Percentiles rank a stretch among this genome's conserved stretches.
Conservation (phyloP, 2,329 filamentous ascomycete species). For the Ophiosphaerella korrae region DNA sequence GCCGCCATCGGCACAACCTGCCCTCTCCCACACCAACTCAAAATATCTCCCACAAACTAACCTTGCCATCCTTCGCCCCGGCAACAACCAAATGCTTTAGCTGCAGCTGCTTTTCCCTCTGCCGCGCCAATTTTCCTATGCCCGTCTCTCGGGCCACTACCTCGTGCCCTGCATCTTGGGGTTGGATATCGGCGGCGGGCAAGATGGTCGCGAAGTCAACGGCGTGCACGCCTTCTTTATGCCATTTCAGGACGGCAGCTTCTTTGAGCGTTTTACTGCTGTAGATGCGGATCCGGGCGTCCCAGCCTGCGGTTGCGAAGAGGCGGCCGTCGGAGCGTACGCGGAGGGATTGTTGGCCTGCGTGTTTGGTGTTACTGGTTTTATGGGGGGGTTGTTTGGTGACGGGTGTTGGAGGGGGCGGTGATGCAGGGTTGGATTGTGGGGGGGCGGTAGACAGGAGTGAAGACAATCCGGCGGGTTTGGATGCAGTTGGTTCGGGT, state of each 20-base stretch:
- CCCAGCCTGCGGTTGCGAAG: slow-evolving; percentile 93
- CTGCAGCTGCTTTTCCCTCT: slow-evolving; percentile 61
- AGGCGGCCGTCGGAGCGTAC: slow-evolving; percentile 81
- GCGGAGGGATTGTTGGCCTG: slow-evolving; percentile 81
- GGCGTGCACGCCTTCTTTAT: slow-evolving; percentile 84
- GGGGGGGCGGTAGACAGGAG: slow-evolving; percentile 25
- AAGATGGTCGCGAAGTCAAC: slow-evolving; percentile 68
- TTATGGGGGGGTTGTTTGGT: slow-evolving; percentile 58
- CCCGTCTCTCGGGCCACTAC: slow-evolving; percentile 19
- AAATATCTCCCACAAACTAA: slow-evolving; percentile 95
- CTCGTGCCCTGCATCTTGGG: neutral
- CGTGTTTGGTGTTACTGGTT: slow-evolving; percentile 77
- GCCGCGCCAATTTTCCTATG: slow-evolving; percentile 33
- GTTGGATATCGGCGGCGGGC: slow-evolving; percentile 8
- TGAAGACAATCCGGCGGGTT: slow-evolving; percentile 28
- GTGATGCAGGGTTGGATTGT: slow-evolving; percentile 9
- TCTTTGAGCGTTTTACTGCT: slow-evolving; percentile 80
- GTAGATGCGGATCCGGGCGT: slow-evolving; percentile 80
- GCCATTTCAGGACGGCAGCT: slow-evolving; percentile 92
- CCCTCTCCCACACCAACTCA: slow-evolving; percentile 23
- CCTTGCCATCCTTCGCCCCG: slow-evolving; percentile 92
- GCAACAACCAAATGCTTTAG: slow-evolving; percentile 85
- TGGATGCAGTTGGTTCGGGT: slow-evolving; percentile 1
- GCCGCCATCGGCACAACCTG: slow-evolving; percentile 2
- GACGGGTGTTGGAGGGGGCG: slow-evolving; percentile 5